Conservation (phyloP, 2,329 filamentous ascomycete genomes). For the Aspergillus oerlinghausenensis region DNA sequence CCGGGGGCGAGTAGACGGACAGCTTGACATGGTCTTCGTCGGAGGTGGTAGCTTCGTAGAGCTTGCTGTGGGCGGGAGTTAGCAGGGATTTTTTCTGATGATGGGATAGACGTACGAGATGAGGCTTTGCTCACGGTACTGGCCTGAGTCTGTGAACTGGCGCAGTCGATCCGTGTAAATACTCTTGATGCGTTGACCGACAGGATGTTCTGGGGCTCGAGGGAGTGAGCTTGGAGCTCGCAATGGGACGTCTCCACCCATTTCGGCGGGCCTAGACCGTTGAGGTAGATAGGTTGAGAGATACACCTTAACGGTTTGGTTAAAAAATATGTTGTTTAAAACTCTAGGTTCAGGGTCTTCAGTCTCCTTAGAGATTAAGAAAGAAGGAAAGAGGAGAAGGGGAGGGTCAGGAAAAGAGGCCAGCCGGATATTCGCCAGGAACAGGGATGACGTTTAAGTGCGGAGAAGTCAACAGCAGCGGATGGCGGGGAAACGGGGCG, state of each 20-base stretch:
- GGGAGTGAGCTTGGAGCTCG: conserved; percentile 43
- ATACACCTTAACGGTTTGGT: not conserved
- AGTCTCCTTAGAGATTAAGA: not conserved
- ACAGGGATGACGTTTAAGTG: conserved; percentile 15
- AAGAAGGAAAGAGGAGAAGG: conserved; percentile 4
- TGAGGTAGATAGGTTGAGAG: not conserved
- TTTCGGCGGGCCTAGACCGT: conserved; percentile 8
- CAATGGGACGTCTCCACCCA: conserved; percentile 25
- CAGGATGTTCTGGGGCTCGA: conserved; percentile 48
- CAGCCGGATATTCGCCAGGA: conserved; percentile 5
- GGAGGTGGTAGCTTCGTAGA: conserved; percentile 62
- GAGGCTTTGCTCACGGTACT: conserved; percentile 73
- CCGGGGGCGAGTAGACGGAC: conserved; percentile 77
- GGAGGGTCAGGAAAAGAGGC: conserved; percentile 2
- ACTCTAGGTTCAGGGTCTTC: not conserved
- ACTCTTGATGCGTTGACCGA: conserved; percentile 74
- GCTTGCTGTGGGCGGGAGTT: conserved; percentile 51
- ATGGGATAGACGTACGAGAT: conserved; percentile 52
- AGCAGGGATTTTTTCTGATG: conserved; percentile 2
- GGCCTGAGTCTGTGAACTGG: conserved; percentile 73
- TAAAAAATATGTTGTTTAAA: not conserved
- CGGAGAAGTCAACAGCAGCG: not conserved
- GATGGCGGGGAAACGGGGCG: not conserved
- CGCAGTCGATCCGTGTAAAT: conserved; percentile 81
- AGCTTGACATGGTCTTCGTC: conserved; percentile 77